These are phyloP conservation scores for Oidiodendron maius DNA, from an alignment of 495 filamentous ascomycete genomes.

Conservation along the genomic window DNA sequence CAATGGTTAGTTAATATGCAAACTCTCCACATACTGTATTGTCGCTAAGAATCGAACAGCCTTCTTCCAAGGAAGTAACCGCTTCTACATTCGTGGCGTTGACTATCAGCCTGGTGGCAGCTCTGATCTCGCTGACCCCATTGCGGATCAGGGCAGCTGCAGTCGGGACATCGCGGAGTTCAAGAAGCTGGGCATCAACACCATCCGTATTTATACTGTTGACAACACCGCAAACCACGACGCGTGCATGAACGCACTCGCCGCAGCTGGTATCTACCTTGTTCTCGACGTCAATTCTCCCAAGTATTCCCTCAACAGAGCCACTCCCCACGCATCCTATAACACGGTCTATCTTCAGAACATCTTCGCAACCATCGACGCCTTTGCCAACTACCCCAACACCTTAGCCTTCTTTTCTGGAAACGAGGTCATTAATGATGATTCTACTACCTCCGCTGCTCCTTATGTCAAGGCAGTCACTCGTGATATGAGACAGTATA, in stretches of 20 bases:
- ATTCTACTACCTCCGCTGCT: slow-evolving; percentile 64
- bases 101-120: slow-evolving; percentile 95
- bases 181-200: slow-evolving; percentile 82
- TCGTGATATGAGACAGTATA: slow-evolving; percentile 85
- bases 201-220: slow-evolving; percentile 86
- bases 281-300: slow-evolving; percentile 70
- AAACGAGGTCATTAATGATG: slow-evolving; percentile 92
- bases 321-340: slow-evolving; percentile 70
- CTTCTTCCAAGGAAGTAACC: slow-evolving; percentile 75
- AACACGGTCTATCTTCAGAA: slow-evolving; percentile 89
- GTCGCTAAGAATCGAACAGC: too few relatives aligned
- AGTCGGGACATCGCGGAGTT: slow-evolving; percentile 80
- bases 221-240: slow-evolving; percentile 83
- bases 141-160: slow-evolving; percentile 66
- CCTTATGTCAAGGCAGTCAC: slow-evolving; percentile 92
- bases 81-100: slow-evolving; percentile 92
- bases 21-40: too few relatives aligned
- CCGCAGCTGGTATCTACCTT: slow-evolving; percentile 84
- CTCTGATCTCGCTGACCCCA: slow-evolving; percentile 69
- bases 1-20: slow-evolving; percentile 33
- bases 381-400: slow-evolving; percentile 81
- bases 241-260: slow-evolving; percentile 76
- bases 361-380: slow-evolving; percentile 88
- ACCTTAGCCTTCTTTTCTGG: slow-evolving; percentile 93
- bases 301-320: slow-evolving; percentile 73